Evolutionary conservation across 78 protist genomes (phyloP).

Genomic region (Isochrysis galbana): DNA sequence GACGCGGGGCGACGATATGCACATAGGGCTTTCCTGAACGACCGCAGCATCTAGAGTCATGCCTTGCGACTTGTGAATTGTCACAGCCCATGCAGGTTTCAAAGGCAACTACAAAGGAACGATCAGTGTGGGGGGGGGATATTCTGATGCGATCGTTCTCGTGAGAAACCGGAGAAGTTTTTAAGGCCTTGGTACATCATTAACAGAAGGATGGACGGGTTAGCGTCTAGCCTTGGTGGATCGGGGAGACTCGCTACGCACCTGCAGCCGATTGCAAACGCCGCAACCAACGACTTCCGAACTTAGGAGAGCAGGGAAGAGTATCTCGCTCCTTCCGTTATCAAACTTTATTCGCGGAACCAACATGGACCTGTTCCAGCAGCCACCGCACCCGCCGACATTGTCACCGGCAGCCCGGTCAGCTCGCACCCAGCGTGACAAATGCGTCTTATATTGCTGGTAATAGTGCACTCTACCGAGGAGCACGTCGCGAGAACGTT

Average conservation of each 20-base stretch:
- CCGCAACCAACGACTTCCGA: not conserved
- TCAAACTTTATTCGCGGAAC: not conserved
- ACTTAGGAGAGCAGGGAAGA: not conserved
- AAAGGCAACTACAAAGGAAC: too few species aligned
- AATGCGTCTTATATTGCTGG: not conserved
- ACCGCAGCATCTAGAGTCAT: slow-evolving; percentile 66
- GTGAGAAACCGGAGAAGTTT: too few species aligned
- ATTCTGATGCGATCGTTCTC: too few species aligned
- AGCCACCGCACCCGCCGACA: not conserved
- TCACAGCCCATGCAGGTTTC: slow-evolving; percentile 83
- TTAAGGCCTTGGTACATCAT: too few species aligned
- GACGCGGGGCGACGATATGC: too few species aligned
- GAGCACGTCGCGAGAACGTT: slow-evolving; percentile 1
- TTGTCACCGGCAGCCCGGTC: not conserved
- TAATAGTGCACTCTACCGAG: not conserved
- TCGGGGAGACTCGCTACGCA: too few species aligned
- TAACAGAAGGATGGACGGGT: too few species aligned
- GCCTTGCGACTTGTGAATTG: slow-evolving; percentile 88
- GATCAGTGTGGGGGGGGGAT: too few species aligned
- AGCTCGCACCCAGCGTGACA: not conserved
- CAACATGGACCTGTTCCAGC: not conserved
- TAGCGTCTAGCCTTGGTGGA: too few species aligned
- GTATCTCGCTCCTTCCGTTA: not conserved
- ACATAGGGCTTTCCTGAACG: too few species aligned
- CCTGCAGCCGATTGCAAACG: slow-evolving; percentile 59